Conservation (phyloP, 495 filamentous ascomycete genomes). For the Aspergillus steynii region DNA sequence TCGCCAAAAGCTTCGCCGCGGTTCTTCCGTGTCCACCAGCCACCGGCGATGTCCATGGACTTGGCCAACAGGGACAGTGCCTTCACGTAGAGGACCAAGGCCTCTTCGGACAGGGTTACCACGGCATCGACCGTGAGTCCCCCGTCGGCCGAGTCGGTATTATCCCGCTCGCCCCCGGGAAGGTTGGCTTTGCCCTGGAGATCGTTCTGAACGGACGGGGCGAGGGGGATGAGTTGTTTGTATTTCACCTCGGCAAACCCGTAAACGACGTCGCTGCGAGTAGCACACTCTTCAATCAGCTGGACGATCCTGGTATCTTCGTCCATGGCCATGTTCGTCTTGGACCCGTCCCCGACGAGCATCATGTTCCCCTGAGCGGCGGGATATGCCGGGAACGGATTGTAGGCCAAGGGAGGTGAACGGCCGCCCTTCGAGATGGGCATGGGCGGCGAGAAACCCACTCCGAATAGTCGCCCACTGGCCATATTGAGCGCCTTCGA, state of each 20-base stretch:
- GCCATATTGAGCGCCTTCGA: constrained; percentile 95
- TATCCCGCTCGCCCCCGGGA: constrained; percentile 38
- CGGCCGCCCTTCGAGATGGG: constrained; percentile 63
- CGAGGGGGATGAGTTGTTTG: constrained; percentile 86
- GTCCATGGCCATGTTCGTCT: constrained; percentile 60
- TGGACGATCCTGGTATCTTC: constrained; percentile 80
- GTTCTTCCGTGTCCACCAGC: constrained; percentile 84
- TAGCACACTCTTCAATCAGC: constrained; percentile 85
- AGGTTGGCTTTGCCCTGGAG: constrained; percentile 32
- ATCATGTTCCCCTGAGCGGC: constrained; percentile 58
- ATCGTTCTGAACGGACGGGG: constrained; percentile 66
- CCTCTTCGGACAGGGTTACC: constrained; percentile 88
- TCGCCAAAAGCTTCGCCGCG: constrained; percentile 61
- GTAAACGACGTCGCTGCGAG: constrained; percentile 90
- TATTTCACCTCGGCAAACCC: constrained; percentile 98
- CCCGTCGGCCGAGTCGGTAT: constrained; percentile 34
- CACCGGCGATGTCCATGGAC: constrained; percentile 94
- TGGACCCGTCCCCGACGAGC: constrained; percentile 66
- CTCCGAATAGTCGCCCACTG: constrained; percentile 77
- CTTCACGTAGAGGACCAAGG: constrained; percentile 94
- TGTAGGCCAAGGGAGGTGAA: constrained; percentile 78
- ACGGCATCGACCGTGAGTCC: constrained; percentile 79
- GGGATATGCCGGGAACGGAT: constrained; percentile 82
- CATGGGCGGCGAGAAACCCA: constrained; percentile 70
- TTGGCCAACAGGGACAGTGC: constrained; percentile 83